Conservation (phyloP, 495 filamentous ascomycete genomes). For the Aspergillus nidulans region DNA sequence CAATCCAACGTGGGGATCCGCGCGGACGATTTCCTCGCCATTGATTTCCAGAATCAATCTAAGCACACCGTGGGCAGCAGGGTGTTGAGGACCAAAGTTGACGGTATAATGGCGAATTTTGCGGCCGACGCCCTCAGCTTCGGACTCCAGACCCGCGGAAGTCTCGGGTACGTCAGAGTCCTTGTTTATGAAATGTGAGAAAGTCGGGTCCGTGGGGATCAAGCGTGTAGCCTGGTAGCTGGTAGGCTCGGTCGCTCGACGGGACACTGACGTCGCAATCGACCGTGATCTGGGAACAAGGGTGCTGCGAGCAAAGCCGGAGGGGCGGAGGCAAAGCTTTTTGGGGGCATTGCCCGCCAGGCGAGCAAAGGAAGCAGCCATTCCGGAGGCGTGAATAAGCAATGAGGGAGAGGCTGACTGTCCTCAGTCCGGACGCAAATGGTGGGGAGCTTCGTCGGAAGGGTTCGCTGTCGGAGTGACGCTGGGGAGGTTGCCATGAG, state of each 20-base stretch:
- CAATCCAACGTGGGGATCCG: slow-evolving; percentile 95
- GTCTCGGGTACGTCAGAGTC: slow-evolving; percentile 36
- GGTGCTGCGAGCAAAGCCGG: slow-evolving; percentile 34
- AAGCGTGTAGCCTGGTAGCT: slow-evolving; percentile 57
- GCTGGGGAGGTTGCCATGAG: slow-evolving; percentile 35
- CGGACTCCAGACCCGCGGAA: slow-evolving; percentile 44
- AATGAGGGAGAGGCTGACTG: slow-evolving; percentile 24
- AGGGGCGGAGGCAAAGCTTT: slow-evolving; percentile 57
- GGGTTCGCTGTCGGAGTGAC: slow-evolving; percentile 24
- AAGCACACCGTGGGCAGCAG: slow-evolving; percentile 96
- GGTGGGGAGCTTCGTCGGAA: slow-evolving; percentile 37
- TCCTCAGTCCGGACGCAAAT: slow-evolving; percentile 44
- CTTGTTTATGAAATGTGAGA: slow-evolving; percentile 49
- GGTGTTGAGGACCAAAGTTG: slow-evolving; percentile 99
- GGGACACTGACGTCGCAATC: slow-evolving; percentile 64
- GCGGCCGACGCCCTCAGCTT: slow-evolving; percentile 57
- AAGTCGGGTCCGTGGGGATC: slow-evolving; percentile 55
- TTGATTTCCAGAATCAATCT: slow-evolving; percentile 96
- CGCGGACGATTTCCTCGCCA: slow-evolving; percentile 94
- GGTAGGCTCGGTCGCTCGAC: slow-evolving; percentile 53
- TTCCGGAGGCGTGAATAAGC: slow-evolving; percentile 38
- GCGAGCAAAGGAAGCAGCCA: slow-evolving; percentile 65
- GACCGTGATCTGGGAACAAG: slow-evolving; percentile 49
- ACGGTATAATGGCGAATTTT: slow-evolving; percentile 99
- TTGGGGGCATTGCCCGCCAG: slow-evolving; percentile 59